Conservation (phyloP, 2,329 filamentous ascomycete genomes). For the Paraconiothyrium brasiliense region DNA sequence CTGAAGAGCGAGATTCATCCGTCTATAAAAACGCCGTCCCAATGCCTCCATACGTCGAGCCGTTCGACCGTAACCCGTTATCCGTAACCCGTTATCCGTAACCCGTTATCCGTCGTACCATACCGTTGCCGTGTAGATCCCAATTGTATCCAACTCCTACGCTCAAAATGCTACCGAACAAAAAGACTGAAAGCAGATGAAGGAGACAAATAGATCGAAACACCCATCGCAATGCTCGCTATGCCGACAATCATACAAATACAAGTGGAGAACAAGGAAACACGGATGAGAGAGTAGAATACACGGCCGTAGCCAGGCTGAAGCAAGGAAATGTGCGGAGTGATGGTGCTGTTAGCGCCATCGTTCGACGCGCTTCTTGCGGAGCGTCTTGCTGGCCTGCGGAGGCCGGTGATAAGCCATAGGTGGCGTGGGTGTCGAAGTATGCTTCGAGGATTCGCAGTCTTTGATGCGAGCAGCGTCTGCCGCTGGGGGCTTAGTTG, state of each 20-base stretch:
- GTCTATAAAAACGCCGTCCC: slow-evolving; percentile 21
- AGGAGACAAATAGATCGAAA: slow-evolving; percentile 5
- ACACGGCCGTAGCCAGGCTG: slow-evolving; percentile 11
- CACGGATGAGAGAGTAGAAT: slow-evolving; percentile 1
- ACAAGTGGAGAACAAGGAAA: slow-evolving; percentile 12
- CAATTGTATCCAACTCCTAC: slow-evolving; percentile 20
- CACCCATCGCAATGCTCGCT: slow-evolving; percentile 26
- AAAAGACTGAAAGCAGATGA: slow-evolving; percentile 9
- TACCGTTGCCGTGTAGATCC: slow-evolving; percentile 2
- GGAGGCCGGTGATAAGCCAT: slow-evolving; percentile 20
- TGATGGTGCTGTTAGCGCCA: slow-evolving; percentile 29
- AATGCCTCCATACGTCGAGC: slow-evolving; percentile 13
- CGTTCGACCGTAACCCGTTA: slow-evolving; percentile 19
- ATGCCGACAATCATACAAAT: slow-evolving; percentile 19
- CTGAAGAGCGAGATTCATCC: slow-evolving; percentile 22
- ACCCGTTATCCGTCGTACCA: slow-evolving; percentile 13
- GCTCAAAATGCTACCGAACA: slow-evolving; percentile 27
- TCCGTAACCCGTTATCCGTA: slow-evolving; percentile 19
- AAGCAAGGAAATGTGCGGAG: slow-evolving; percentile 6
- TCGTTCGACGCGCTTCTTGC: slow-evolving; percentile 39
- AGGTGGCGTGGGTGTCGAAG: slow-evolving; percentile 12
- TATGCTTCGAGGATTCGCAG: slow-evolving; percentile 18
- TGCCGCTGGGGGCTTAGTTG: slow-evolving; percentile 32
- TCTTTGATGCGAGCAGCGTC: slow-evolving; percentile 23
- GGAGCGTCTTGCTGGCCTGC: slow-evolving; percentile 30